Percentiles rank a stretch among this genome's conserved stretches.
These are phyloP conservation scores for Penicillium sp. DNA, from an alignment of 2,329 filamentous ascomycete genomes.

Conservation along the genomic window DNA sequence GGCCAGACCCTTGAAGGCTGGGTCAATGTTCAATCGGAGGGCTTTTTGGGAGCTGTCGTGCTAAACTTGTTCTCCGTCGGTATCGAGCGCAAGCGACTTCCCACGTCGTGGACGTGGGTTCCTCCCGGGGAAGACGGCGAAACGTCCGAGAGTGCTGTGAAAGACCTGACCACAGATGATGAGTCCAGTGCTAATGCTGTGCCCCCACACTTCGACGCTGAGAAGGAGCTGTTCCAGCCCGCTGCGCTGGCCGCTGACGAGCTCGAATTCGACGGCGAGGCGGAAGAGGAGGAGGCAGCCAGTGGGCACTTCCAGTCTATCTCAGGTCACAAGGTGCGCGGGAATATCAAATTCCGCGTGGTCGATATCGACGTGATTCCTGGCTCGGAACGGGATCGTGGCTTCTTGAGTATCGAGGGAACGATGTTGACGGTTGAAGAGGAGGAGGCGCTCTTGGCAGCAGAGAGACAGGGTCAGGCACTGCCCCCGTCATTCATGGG, in stretches of 20 bases:
- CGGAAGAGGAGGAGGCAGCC: constrained; percentile 58
- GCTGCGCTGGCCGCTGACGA: constrained; percentile 39
- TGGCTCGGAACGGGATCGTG: constrained; percentile 70
- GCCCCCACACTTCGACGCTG: constrained; percentile 37
- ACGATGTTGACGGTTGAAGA: constrained; percentile 75
- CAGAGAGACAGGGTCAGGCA: constrained; percentile 53
- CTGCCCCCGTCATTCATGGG: constrained; percentile 27
- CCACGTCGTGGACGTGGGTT: constrained; percentile 78
- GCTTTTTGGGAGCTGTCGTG: constrained; percentile 84
- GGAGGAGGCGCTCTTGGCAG: constrained; percentile 63
- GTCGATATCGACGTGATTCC: constrained; percentile 76
- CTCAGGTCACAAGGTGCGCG: constrained; percentile 69
- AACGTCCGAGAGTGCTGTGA: constrained; percentile 17
- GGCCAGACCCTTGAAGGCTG: constrained; percentile 77
- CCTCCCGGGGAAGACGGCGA: constrained; percentile 54
- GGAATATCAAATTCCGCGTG: constrained; percentile 75
- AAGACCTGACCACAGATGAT: constrained; percentile 33
- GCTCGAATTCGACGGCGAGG: constrained; percentile 37
- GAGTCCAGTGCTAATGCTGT: constrained; percentile 28
- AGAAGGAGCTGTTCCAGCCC: constrained; percentile 48
- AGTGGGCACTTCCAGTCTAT: constrained; percentile 77
- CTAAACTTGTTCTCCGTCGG: constrained; percentile 92
- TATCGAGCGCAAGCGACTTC: constrained; percentile 76
- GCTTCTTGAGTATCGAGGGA: constrained; percentile 83
- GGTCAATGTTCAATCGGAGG: constrained; percentile 84